Conservation (phyloP, 805 yeast genomes). For the Blastobotrys attinorum region DNA sequence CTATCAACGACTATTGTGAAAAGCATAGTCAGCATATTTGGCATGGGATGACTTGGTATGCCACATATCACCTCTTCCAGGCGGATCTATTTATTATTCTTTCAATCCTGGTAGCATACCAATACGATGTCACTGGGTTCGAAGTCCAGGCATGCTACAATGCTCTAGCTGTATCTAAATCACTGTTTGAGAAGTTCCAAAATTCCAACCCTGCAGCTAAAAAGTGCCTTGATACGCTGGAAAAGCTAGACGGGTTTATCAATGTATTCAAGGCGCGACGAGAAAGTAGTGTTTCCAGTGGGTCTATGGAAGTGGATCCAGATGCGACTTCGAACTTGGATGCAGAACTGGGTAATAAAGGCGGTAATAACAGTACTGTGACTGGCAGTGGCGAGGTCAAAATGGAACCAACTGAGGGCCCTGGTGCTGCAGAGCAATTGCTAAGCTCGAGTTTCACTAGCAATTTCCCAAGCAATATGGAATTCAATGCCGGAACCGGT, state of each 20-base stretch:
- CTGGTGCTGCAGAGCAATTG: too few relatives aligned
- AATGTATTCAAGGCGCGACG: too few relatives aligned
- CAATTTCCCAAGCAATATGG: too few relatives aligned
- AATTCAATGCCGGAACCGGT: too few relatives aligned
- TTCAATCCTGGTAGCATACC: conserved; percentile 20
- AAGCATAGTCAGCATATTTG: conserved; percentile 32
- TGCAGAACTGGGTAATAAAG: too few relatives aligned
- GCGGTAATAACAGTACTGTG: too few relatives aligned
- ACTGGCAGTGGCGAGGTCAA: too few relatives aligned
- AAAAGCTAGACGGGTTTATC: not conserved
- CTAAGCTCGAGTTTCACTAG: too few relatives aligned
- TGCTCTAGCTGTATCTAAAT: not conserved
- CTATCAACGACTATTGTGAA: conserved; percentile 26
- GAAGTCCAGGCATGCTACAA: not conserved
- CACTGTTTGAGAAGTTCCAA: not conserved
- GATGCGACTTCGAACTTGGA: too few relatives aligned
- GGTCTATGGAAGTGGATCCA: too few relatives aligned
- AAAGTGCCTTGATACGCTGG: not conserved
- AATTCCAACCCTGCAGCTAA: not conserved
- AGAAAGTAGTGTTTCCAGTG: too few relatives aligned
- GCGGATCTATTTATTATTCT: conserved; percentile 30
- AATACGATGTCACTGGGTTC: not conserved
- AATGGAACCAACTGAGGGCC: too few relatives aligned
- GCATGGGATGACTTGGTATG: conserved; percentile 42
- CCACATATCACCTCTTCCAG: conserved; percentile 49